Conservation (phyloP, 352 stramenopile species). For the Elongisporangium senticosum region DNA sequence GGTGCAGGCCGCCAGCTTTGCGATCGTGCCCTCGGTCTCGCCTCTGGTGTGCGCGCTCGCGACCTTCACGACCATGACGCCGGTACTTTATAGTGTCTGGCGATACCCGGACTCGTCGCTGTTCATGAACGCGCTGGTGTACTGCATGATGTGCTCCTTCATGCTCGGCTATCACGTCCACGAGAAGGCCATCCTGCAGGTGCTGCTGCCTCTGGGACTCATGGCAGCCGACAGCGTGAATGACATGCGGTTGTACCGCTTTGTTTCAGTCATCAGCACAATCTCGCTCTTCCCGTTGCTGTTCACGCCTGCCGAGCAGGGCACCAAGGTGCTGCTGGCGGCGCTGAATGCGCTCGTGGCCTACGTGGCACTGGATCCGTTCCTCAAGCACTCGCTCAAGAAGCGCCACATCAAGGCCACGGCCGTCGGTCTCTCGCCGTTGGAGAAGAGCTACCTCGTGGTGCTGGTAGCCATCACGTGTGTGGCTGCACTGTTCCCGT, state of each 20-base stretch:
- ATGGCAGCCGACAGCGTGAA: slow-evolving; percentile 70
- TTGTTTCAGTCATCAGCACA: slow-evolving; percentile 58
- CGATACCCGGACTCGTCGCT: slow-evolving; percentile 71
- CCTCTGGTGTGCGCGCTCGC: slow-evolving; percentile 71
- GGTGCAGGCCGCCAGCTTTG: slow-evolving; percentile 76
- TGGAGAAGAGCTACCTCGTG: slow-evolving; percentile 54
- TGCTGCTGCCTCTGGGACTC: slow-evolving; percentile 65
- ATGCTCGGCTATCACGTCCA: slow-evolving; percentile 99
- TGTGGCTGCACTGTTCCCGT: slow-evolving; percentile 46
- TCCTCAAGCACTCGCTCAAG: slow-evolving; percentile 71
- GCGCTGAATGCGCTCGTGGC: slow-evolving; percentile 52
- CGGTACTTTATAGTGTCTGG: slow-evolving; percentile 69
- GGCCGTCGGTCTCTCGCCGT: slow-evolving; percentile 40
- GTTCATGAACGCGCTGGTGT: slow-evolving; percentile 78
- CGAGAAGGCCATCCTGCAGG: slow-evolving; percentile 97
- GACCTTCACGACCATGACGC: slow-evolving; percentile 75
- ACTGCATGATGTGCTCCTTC: slow-evolving; percentile 93
- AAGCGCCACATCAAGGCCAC: slow-evolving; percentile 60
- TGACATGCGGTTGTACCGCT: slow-evolving; percentile 79
- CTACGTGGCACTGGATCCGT: slow-evolving; percentile 52
- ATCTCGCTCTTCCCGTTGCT: slow-evolving; percentile 83
- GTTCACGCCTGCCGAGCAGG: slow-evolving; percentile 76
- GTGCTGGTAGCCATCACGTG: slow-evolving; percentile 27
- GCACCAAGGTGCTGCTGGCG: slow-evolving; percentile 70
- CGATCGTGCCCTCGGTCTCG: slow-evolving; percentile 58